Conservation (phyloP, 176 grass and related monocot species). For the Typha latifolia region DNA sequence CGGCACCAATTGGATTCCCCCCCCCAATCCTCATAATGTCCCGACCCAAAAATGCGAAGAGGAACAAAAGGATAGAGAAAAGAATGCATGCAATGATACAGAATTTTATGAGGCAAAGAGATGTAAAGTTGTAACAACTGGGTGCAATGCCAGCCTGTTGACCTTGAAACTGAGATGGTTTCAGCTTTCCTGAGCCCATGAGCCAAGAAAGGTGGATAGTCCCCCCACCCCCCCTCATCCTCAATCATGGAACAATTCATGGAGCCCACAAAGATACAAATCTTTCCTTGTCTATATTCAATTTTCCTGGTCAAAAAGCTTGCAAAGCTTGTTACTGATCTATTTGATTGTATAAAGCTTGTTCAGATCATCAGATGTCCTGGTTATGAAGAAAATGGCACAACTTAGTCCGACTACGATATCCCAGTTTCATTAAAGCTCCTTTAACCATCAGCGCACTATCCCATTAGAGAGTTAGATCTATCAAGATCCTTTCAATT, state of each 20-base stretch:
- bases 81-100: neutral
- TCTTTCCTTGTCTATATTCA: no score
- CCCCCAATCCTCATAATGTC: constrained; percentile 29
- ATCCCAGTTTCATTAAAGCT: no score
- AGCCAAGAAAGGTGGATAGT: neutral
- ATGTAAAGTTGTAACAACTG: neutral
- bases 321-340: no score
- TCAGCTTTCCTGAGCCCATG: constrained; percentile 1
- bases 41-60: neutral
- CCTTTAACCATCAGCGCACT: no score
- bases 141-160: neutral
- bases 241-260: neutral
- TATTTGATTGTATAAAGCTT: no score
- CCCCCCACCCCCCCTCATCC: neutral
- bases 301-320: no score
- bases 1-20: constrained; percentile 13
- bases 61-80: neutral
- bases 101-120: neutral
- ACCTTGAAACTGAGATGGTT: neutral
- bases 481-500: no score
- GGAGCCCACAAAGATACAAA: neutral
- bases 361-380: no score
- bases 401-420: no score
- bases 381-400: no score
- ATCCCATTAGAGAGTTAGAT: no score